Evolutionary conservation across 2,329 filamentous ascomycete genomes (phyloP), one percentile per base, ranked within the genome.

Genomic region (Xylaria sp.): DNA sequence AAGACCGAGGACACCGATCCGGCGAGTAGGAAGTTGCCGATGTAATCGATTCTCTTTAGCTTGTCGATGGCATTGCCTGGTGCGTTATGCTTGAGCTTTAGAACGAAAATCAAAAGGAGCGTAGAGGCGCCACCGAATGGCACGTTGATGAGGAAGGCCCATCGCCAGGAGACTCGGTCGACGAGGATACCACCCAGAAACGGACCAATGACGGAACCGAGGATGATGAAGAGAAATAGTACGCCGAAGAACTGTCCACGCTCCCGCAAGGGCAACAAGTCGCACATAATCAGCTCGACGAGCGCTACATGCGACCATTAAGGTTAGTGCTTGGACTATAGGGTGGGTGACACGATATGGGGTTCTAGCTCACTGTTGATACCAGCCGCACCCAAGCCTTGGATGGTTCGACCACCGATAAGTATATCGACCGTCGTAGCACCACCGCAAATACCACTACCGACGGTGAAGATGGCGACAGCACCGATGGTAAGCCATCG

Each of bases 141-240:
- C 1, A 87, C 74, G 66, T 87, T 87, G 74, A 87, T 82, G 67
- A 88, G 88, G 60, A 83, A 83, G 0, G 73, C 73, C 77, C 77
- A 82, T 54, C 82, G 62, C 82, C 81, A 84, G 0, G 74, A 77
- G 0, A 76, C 79, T 1, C 45, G 49, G 17, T 79, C 78, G 5
- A 74, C 74, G 37, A 83, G 81, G 0, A 77, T 78, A 17, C 82
- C 81, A 15, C 81, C 81, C 12, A 83, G 71, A 11, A 84, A 74
- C 0, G 82, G 82, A 0, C 82, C 83, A 1, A 84, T 69, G 4
- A 82, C 75, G 4, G 75, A 78, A 3, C 81, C 82, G 3, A 81
- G 50, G 40, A 54, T 55, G n/a, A 63, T 55, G 53, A 63, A 60
- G 33, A 60, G 33, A n/a, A 63, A 64, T 1, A 78, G 62, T 2